Evolutionary conservation across 441 rosid genomes (phyloP), one percentile per base, ranked within the genome.

Genomic region (Croton laevigatus): DNA sequence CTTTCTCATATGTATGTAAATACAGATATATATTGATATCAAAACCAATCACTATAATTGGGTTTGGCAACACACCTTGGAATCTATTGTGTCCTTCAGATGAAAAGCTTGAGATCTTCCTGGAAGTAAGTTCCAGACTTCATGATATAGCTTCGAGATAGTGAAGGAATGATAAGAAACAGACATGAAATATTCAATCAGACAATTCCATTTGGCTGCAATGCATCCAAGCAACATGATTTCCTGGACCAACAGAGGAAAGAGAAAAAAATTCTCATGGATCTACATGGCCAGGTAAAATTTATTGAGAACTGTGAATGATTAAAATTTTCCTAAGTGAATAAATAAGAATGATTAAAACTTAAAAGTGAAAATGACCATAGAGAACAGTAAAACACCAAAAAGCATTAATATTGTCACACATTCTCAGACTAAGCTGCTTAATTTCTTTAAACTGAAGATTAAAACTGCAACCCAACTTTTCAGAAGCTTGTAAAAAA

Each of bases 151-250:
- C 73, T 88, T 86, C 68, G 85, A 80, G 71, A 87, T 65, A 23
- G 85, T 73, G 59, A 85, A 62, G 71, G 82, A 72, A 73, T 81
- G 79, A 80, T 81, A 86, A 58, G 88, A 80, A 80, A 79, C 78
- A 59, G 91, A 85, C 78, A 79, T 83, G 76, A 91, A 72, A 78
- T 73, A 83, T 76, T 87, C 87, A 61, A 93, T 74, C 66, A 89
- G 54, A 57, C 44, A 38, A 64, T 72, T 81, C 98, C 97, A 93
- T 79, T 81, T 85, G 67, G 78, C 81, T 61, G 80, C 67, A 62
- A 85, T 57, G 66, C 89, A 85, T 76, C 98, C 98, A 57, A 89
- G 75, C 77, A 93, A 81, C 82, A 93, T 38, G 59, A 93, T 83
- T 81, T 93, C 97, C 97, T 93, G 84, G 45, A 66, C 8, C 71